Evolutionary conservation across 129 eudicot genomes (phyloP).

Genomic region (Rutidosis leptorrhynchoides): DNA sequence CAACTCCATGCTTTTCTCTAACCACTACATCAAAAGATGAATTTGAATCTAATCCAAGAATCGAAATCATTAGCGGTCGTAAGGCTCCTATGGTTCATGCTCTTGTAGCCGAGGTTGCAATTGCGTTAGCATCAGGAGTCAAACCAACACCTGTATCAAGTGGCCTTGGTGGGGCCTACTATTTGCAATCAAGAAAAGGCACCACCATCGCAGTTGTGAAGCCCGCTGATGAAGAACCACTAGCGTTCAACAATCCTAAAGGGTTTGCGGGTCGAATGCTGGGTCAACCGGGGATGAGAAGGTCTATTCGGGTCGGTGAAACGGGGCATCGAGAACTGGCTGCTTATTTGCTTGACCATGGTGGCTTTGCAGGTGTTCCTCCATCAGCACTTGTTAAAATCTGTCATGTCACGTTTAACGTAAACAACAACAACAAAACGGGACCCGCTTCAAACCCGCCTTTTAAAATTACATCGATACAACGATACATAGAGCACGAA

Average conservation of each 20-base stretch:
- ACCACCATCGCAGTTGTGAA: slow-evolving; percentile 72
- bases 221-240: slow-evolving; percentile 90
- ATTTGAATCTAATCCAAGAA: slow-evolving; percentile 46
- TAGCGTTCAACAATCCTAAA: slow-evolving; percentile 85
- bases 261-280: slow-evolving; percentile 85
- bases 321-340: slow-evolving; percentile 85
- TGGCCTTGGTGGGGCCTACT: slow-evolving; percentile 93
- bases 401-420: slow-evolving; percentile 54
- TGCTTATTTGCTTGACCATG: slow-evolving; percentile 90
- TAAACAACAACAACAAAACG: slow-evolving; percentile 32
- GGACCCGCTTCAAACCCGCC: slow-evolving; percentile 33
- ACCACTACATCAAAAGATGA: slow-evolving; percentile 47
- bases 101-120: slow-evolving; percentile 84
- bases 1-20: slow-evolving; percentile 87
- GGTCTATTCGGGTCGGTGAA: slow-evolving; percentile 86
- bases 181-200: slow-evolving; percentile 51
- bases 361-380: slow-evolving; percentile 89
- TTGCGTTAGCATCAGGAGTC: slow-evolving; percentile 81
- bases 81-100: slow-evolving; percentile 66
- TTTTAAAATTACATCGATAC: slow-evolving; percentile 80
- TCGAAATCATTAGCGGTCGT: slow-evolving; percentile 72
- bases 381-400: slow-evolving; percentile 84
- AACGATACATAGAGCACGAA: slow-evolving; percentile 63
- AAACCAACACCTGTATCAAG: slow-evolving; percentile 62
- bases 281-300: slow-evolving; percentile 88